A percentile compares a stretch with the other conserved stretches of the same genome.
phyloP scores from a whole-genome alignment of 306 rosid species.

The Cucurbita pepo region DNA sequence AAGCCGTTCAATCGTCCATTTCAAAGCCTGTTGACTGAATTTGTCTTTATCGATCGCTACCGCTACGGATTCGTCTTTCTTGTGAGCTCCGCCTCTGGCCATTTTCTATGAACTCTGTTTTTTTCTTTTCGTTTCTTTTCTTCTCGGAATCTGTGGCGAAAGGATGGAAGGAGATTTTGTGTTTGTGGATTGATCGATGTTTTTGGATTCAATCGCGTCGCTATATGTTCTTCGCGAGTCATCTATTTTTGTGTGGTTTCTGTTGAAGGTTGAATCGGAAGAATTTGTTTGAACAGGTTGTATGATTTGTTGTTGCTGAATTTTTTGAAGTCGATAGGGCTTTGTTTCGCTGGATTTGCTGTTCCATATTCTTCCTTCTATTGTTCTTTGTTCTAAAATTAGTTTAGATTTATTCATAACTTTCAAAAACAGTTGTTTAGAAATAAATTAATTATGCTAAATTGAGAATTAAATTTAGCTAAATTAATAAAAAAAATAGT shows the following conservation, averaged over 20 bases:
- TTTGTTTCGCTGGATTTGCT: background rate
- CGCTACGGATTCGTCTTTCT: conserved; percentile 36
- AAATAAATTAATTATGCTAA: no score
- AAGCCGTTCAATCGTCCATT: conserved; percentile 74
- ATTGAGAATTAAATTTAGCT: no score
- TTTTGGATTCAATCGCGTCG: background rate
- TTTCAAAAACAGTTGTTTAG: no score
- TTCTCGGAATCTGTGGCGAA: background rate
- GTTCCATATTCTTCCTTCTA: no score
- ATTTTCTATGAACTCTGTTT: background rate
- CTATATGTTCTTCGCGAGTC: background rate
- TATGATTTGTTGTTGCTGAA: background rate
- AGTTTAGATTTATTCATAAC: no score
- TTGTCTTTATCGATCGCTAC: conserved; percentile 70
- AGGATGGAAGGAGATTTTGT: background rate
- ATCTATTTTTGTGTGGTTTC: background rate
- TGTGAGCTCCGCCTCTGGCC: conserved; percentile 26
- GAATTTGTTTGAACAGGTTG: background rate
- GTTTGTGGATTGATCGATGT: no score
- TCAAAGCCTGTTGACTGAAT: conserved; percentile 59
- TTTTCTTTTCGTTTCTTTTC: no score
- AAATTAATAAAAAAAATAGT: no score
- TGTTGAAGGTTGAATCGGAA: background rate
- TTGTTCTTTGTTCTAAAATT: no score
- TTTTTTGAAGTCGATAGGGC: background rate